A percentile compares a stretch with the other conserved stretches of the same genome.
These are phyloP conservation scores for Dryadomyces quercus-mongolicae DNA, from an alignment of 2,329 filamentous ascomycete genomes.

Conservation along the genomic window DNA sequence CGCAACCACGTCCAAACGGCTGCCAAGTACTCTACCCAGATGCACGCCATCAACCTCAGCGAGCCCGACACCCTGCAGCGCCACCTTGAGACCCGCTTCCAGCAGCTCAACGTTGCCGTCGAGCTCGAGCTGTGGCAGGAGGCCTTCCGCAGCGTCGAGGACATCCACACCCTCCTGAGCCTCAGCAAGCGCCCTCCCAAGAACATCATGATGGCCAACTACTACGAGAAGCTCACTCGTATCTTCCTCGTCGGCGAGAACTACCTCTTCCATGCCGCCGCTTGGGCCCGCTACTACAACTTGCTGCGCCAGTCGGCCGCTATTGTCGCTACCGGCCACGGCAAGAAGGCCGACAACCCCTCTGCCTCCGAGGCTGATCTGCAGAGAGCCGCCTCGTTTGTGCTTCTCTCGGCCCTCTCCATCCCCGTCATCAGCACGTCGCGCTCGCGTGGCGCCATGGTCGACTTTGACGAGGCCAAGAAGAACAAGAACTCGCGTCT, in stretches of 20 bases:
- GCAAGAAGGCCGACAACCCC: slow-evolving; percentile 90
- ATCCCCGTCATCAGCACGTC: slow-evolving; percentile 99
- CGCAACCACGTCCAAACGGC: slow-evolving; percentile 98
- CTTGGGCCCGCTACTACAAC: slow-evolving; percentile 96
- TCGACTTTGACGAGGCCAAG: slow-evolving; percentile 91
- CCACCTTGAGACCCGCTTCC: slow-evolving; percentile 94
- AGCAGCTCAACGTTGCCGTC: slow-evolving; percentile 95
- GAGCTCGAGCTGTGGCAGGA: slow-evolving; percentile 98
- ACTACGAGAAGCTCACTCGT: slow-evolving; percentile 97
- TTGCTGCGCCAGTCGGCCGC: slow-evolving; percentile 83
- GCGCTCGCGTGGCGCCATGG: slow-evolving; percentile 85
- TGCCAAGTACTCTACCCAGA: slow-evolving; percentile 97
- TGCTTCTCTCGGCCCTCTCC: slow-evolving; percentile 86
- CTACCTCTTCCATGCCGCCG: slow-evolving; percentile 96
- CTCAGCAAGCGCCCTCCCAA: slow-evolving; percentile 96
- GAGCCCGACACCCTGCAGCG: slow-evolving; percentile 95
- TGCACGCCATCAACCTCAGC: slow-evolving; percentile 98
- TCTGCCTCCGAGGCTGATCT: slow-evolving; percentile 80
- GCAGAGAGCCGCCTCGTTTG: slow-evolving; percentile 89
- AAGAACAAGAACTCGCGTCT: slow-evolving; percentile 99
- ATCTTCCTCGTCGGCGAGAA: slow-evolving; percentile 99
- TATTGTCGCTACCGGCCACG: slow-evolving; percentile 70
- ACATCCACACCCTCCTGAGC: slow-evolving; percentile 94
- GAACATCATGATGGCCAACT: slow-evolving; percentile 99
- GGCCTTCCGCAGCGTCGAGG: slow-evolving; percentile 97